phyloP scores from a whole-genome alignment of 495 filamentous ascomycete species.

The Glutinoglossum americanum region DNA sequence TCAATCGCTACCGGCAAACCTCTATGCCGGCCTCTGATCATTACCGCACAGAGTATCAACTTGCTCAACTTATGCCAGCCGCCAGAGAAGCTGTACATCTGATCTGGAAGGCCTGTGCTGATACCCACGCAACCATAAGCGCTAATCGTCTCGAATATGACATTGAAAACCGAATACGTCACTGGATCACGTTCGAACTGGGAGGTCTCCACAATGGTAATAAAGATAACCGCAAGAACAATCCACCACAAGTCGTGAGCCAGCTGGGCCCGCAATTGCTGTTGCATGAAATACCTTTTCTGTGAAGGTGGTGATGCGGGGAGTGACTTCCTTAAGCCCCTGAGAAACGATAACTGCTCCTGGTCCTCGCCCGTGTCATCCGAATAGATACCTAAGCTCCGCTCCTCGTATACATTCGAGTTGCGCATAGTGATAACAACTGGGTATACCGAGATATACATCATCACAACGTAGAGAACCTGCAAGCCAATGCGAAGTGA shows the following conservation, averaged over 20 bases:
- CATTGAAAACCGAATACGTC: conserved; percentile 58
- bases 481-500: conserved; percentile 50
- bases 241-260: conserved; percentile 82
- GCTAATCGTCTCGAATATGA: conserved; percentile 66
- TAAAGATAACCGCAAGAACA: conserved; percentile 46
- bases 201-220: conserved; percentile 48
- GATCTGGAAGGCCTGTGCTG: conserved; percentile 43
- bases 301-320: conserved; percentile 15
- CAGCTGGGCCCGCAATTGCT: conserved; percentile 58
- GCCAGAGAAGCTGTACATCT: conserved; percentile 51
- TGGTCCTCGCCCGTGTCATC: conserved; percentile 18
- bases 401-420: conserved; percentile 30
- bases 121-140: conserved; percentile 80
- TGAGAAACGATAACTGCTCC: conserved; percentile 8
- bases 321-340: conserved; percentile 10
- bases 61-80: conserved; percentile 52
- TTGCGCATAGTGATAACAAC: conserved; percentile 34
- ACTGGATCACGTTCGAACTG: conserved; percentile 45
- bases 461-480: conserved; percentile 77
- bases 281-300: conserved; percentile 34
- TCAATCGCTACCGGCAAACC: conserved; percentile 69
- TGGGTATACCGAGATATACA: conserved; percentile 53
- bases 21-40: conserved; percentile 58
- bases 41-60: conserved; percentile 54
- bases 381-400: conserved; percentile 43